phyloP scores from a whole-genome alignment of 768 basidiomycete species.

The Scleroderma citrinum region DNA sequence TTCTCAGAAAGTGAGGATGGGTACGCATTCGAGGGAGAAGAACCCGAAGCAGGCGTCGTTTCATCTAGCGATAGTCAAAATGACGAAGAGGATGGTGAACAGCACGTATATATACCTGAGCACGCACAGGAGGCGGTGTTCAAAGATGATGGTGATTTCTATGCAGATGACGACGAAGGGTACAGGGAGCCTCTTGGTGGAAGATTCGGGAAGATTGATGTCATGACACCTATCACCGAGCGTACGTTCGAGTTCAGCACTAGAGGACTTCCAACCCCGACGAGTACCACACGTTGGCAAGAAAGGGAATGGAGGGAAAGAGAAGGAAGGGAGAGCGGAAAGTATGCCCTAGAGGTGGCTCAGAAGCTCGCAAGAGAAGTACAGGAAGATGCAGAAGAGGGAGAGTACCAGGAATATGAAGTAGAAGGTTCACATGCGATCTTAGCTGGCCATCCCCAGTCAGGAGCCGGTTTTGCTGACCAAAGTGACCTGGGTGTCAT shows the following conservation, averaged over 20 bases:
- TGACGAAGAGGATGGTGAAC: constrained; percentile 24
- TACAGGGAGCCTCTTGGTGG: constrained; percentile 54
- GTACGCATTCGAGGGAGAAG: constrained; percentile 25
- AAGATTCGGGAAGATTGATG: constrained; percentile 76
- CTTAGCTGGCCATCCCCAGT: background rate
- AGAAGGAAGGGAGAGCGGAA: constrained; percentile 26
- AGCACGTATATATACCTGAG: constrained; percentile 6
- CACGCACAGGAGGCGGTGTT: constrained; percentile 22
- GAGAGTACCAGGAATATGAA: constrained; percentile 14
- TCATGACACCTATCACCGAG: constrained; percentile 98
- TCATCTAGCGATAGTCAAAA: constrained; percentile 29
- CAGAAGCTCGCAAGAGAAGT: constrained; percentile 51
- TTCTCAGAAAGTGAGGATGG: constrained; percentile 31
- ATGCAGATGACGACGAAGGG: constrained; percentile 26
- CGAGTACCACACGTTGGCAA: constrained; percentile 35
- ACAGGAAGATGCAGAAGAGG: constrained; percentile 20
- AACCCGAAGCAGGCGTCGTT: constrained; percentile 20
- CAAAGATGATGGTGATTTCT: constrained; percentile 19
- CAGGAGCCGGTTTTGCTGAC: background rate
- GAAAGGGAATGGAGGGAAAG: constrained; percentile 8
- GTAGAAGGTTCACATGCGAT: background rate
- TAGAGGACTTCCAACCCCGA: constrained; percentile 33
- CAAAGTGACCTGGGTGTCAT: constrained; percentile 27
- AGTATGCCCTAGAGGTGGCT: constrained; percentile 49
- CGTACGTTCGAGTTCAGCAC: constrained; percentile 84